Conservation (phyloP, 2,329 filamentous ascomycete species). For the Daldinia sp. region DNA sequence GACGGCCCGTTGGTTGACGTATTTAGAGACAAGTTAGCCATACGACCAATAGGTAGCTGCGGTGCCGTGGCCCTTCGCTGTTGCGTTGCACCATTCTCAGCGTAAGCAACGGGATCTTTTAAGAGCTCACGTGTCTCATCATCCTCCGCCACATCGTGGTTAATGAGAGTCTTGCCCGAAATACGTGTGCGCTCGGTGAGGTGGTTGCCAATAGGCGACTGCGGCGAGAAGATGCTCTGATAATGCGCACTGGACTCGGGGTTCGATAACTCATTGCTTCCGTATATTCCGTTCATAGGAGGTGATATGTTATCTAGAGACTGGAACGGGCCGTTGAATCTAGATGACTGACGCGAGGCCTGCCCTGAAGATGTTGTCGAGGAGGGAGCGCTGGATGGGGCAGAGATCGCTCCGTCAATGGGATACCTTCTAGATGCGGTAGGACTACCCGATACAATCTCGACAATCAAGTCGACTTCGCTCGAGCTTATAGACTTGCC, state of each 20-base stretch:
- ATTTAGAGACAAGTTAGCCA: constrained; percentile 78
- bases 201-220: constrained; percentile 78
- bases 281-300: constrained; percentile 66
- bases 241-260: constrained; percentile 66
- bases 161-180: constrained; percentile 79
- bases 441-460: constrained; percentile 64
- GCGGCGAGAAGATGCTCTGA: constrained; percentile 76
- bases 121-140: constrained; percentile 80
- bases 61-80: constrained; percentile 78
- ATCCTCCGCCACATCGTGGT: constrained; percentile 73
- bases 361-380: constrained; percentile 60
- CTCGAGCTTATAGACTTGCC: constrained; percentile 65
- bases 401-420: constrained; percentile 57
- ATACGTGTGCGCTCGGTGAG: constrained; percentile 71
- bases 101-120: constrained; percentile 78
- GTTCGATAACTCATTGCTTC: constrained; percentile 70
- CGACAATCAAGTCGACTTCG: constrained; percentile 69
- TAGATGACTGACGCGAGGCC: constrained; percentile 65
- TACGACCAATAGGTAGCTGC: constrained; percentile 75
- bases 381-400: constrained; percentile 58
- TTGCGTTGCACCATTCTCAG: constrained; percentile 73
- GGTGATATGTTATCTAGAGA: constrained; percentile 72
- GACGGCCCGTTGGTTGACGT: constrained; percentile 70
- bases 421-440: constrained; percentile 62
- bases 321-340: constrained; percentile 73